Conservation (phyloP, 1,139 yeast species). For the Hansenula anomala region DNA sequence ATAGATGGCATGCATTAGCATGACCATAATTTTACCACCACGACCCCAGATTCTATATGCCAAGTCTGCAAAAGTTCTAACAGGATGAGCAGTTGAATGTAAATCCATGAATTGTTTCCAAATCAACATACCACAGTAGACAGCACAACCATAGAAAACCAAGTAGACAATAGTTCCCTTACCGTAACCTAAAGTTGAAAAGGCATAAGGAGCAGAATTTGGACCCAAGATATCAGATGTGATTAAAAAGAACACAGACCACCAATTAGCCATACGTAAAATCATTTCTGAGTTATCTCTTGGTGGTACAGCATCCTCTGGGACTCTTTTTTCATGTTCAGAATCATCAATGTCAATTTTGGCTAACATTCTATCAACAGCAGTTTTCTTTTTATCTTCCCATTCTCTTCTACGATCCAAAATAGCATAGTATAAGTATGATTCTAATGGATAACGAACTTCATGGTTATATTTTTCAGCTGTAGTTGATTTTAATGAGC, state of each 20-base stretch:
- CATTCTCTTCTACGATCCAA: conserved; percentile 26
- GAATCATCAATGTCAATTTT: conserved; percentile 1
- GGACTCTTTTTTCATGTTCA: conserved; percentile 6
- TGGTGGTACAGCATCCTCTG: conserved; percentile 4
- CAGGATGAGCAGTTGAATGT: conserved; percentile 37
- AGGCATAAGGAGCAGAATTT: conserved; percentile 38
- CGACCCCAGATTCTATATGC: conserved; percentile 33
- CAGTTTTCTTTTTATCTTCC: background rate
- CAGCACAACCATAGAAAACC: conserved; percentile 35
- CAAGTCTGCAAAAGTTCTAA: conserved; percentile 36
- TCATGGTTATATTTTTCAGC: background rate
- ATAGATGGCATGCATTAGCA: conserved; percentile 35
- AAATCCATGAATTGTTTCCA: conserved; percentile 28
- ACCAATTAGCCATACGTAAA: conserved; percentile 28
- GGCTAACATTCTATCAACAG: conserved; percentile 2
- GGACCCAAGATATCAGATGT: conserved; percentile 45
- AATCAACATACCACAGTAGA: conserved; percentile 32
- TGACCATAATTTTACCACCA: conserved; percentile 27
- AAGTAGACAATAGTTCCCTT: conserved; percentile 37
- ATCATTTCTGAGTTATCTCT: conserved; percentile 24
- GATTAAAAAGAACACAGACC: conserved; percentile 37
- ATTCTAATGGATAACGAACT: conserved; percentile 22
- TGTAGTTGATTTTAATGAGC: background rate
- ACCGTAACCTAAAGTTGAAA: conserved; percentile 37
- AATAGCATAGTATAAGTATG: conserved; percentile 25